A percentile compares a stretch with the other conserved stretches of the same genome.
These are phyloP conservation scores for Clonostachys solani DNA, from an alignment of 2,329 filamentous ascomycete species.

Conservation along the genomic window DNA sequence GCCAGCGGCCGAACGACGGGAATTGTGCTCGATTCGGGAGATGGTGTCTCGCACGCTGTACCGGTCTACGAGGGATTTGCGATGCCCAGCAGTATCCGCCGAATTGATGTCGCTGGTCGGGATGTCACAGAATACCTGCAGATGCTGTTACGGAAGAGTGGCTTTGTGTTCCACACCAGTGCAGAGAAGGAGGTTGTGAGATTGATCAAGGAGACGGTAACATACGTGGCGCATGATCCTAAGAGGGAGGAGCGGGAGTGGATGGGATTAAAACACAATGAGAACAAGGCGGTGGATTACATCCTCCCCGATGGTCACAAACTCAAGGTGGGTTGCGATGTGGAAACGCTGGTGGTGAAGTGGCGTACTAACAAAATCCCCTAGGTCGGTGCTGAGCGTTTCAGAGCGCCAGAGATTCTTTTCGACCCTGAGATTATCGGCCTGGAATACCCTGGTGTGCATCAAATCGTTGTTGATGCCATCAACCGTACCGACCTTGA, in stretches of 20 bases:
- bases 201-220: constrained; percentile 91
- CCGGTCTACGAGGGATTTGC: constrained; percentile 98
- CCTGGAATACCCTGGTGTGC: constrained; percentile 92
- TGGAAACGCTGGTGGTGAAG: neutral
- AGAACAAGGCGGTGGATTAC: constrained; percentile 81
- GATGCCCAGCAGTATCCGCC: constrained; percentile 89
- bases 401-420: constrained; percentile 92
- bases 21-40: constrained; percentile 90
- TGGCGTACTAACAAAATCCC: constrained; percentile 9
- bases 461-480: constrained; percentile 95
- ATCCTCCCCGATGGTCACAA: constrained; percentile 88
- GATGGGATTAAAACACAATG: constrained; percentile 72
- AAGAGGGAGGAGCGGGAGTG: constrained; percentile 96
- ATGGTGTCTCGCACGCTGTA: constrained; percentile 95
- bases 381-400: constrained; percentile 86
- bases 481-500: constrained; percentile 96
- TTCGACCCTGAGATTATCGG: constrained; percentile 98
- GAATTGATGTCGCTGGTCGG: constrained; percentile 92
- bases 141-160: constrained; percentile 82
- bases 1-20: constrained; percentile 94
- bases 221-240: constrained; percentile 87
- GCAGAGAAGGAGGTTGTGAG: constrained; percentile 99
- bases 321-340: constrained; percentile 64
- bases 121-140: constrained; percentile 97
- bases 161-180: constrained; percentile 93